Base-by-base conservation (phyloP, 805 yeast genomes). In the Ascoidea rubescens region DNA sequence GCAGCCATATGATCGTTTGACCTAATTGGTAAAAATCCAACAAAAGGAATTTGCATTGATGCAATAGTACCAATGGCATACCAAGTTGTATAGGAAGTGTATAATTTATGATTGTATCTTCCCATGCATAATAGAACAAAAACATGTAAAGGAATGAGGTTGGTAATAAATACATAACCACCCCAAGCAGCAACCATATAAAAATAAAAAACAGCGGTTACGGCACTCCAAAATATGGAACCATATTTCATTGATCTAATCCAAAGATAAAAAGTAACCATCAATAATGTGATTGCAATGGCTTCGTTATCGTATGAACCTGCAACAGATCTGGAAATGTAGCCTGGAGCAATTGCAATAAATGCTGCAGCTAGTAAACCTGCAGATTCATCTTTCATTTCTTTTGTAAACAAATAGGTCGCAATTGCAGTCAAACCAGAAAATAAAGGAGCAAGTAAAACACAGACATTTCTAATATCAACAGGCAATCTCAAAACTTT, bases 131-230 rank as follows among this genome's bases (percentile, higher is more conserved):
- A 69, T 64, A 93, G 73, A 50, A 88, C 90, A 63, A 93, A 90
- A 31, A 90, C 89, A 66, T 93, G 99, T 60, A 93, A 73, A 48
- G 99, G 99, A 61, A 93, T 88, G 74, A 95, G 80, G 71, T 93
- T 93, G 54, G 99, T 93, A 70, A 93, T 95, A 74, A 93, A 93
- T 51, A 95, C 99, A 65, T 93, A 93, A 31, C 99, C 99, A 73
- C 99, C 99, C 97, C 99, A 90, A 10, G 99, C 99, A 49, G 95
- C 82, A 51, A 93, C 99, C 99, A 93, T 93, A 75, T 93, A 93
- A 69, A 95, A 93, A 72, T 95, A 93, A 61, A 82, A 84, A 42
- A 88, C 65, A 1, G 99, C 95, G 32, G 97, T 81, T 59, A 84
- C 70, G 2, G 91, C 73, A 8, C 88, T 93, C 73, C 82, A 87